phyloP scores from a whole-genome alignment of 208 protist genomes.

The Trypanosoma rangeli region DNA sequence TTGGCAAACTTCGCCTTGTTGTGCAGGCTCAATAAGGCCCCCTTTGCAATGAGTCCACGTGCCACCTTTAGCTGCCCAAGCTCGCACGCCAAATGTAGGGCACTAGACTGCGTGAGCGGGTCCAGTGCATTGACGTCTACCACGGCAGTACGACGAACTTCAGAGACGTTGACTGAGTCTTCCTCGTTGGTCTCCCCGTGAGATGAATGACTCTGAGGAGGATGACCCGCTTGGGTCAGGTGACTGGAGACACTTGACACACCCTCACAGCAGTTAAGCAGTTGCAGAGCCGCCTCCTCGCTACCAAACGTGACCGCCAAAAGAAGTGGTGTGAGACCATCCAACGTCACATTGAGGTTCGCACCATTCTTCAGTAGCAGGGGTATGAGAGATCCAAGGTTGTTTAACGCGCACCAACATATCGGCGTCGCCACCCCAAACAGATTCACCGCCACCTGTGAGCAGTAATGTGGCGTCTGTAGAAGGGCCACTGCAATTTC shows the following conservation, averaged over 20 bases:
- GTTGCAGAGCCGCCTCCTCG: constrained; percentile 53
- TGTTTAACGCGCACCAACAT: constrained; percentile 82
- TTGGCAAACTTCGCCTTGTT: constrained; percentile 59
- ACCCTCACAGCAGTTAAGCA: constrained; percentile 38
- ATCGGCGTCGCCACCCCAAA: constrained; percentile 70
- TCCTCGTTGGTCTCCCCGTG: background rate
- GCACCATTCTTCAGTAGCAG: constrained; percentile 56
- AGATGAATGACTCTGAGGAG: no score
- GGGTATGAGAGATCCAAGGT: constrained; percentile 57
- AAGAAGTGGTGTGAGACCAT: constrained; percentile 67
- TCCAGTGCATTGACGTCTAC: constrained; percentile 74
- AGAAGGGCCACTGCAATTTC: constrained; percentile 60
- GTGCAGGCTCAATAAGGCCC: constrained; percentile 58
- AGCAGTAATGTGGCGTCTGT: constrained; percentile 38
- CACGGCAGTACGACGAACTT: background rate
- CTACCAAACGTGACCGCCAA: constrained; percentile 70
- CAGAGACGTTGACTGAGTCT: background rate
- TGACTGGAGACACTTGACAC: background rate
- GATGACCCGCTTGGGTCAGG: background rate
- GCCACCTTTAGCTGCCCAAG: constrained; percentile 54
- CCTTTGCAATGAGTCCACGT: constrained; percentile 46
- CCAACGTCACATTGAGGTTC: constrained; percentile 51
- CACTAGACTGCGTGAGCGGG: constrained; percentile 55
- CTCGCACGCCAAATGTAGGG: constrained; percentile 85
- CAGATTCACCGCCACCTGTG: constrained; percentile 65